phyloP scores from a whole-genome alignment of 768 basidiomycete genomes.

The Amanita muscaria region DNA sequence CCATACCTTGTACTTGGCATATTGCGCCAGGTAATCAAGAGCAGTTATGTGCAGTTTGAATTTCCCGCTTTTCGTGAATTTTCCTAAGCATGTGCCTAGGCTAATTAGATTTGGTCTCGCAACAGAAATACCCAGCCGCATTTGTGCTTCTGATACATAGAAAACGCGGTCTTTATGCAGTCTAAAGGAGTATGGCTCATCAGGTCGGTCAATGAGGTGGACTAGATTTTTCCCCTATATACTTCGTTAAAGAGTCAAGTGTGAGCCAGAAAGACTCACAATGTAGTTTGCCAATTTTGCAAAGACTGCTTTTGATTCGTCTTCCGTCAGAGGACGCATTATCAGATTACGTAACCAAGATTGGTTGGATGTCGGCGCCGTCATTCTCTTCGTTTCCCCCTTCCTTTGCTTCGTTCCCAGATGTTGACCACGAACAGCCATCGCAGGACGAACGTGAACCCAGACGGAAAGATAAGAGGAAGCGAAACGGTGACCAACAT shows the following conservation, averaged over 20 bases:
- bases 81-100: slow-evolving; percentile 94
- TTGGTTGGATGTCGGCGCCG: slow-evolving; percentile 35
- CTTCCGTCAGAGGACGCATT: slow-evolving; percentile 95
- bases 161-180: slow-evolving; percentile 91
- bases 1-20: slow-evolving; percentile 92
- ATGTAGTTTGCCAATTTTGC: slow-evolving; percentile 97
- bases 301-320: slow-evolving; percentile 94
- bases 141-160: slow-evolving; percentile 92
- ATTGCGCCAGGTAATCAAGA: slow-evolving; percentile 88
- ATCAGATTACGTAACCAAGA: slow-evolving; percentile 12
- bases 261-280: slow-evolving; percentile 34
- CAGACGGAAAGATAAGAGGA: slow-evolving; percentile 16
- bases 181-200: slow-evolving; percentile 94
- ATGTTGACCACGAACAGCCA: too few relatives aligned
- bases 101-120: slow-evolving; percentile 89
- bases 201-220: slow-evolving; percentile 88
- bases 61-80: slow-evolving; percentile 94
- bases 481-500: slow-evolving; percentile 14
- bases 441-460: slow-evolving; percentile 11
- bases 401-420: slow-evolving; percentile 65
- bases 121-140: slow-evolving; percentile 87
- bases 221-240: slow-evolving; percentile 92
- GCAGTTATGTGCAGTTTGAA: slow-evolving; percentile 96
- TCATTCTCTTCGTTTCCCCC: slow-evolving; percentile 58
- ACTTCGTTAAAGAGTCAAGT: neutral